Conservation (phyloP, 2,329 filamentous ascomycete genomes). For the Fusarium floridanum region DNA sequence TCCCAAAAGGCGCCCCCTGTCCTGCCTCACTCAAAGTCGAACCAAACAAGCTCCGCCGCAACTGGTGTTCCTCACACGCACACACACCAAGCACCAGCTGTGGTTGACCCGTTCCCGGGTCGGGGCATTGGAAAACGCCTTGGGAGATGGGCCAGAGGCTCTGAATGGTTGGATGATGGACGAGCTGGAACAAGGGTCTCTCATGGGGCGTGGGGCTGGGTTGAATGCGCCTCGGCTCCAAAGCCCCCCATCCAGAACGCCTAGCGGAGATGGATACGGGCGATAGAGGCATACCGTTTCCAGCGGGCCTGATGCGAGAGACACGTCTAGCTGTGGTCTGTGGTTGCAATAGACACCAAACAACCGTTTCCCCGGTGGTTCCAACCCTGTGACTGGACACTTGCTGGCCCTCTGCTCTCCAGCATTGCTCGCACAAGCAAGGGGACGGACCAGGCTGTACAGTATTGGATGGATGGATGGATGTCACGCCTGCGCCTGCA, state of each 20-base stretch:
- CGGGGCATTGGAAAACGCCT: constrained; percentile 42
- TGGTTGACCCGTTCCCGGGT: constrained; percentile 10
- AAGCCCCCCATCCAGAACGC: constrained; percentile 44
- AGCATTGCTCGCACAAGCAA: constrained; percentile 39
- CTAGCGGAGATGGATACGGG: constrained; percentile 31
- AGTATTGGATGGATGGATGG: constrained; percentile 19
- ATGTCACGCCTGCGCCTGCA: constrained; percentile 43
- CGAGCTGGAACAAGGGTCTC: constrained; percentile 41
- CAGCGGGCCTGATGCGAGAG: background rate
- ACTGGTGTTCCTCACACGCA: constrained; percentile 13
- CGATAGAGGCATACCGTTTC: constrained; percentile 32
- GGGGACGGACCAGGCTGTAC: constrained; percentile 17
- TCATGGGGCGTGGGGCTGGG: constrained; percentile 40
- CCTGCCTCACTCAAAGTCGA: constrained; percentile 28
- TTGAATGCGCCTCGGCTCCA: constrained; percentile 44
- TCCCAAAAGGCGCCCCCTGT: constrained; percentile 10
- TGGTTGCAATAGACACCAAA: constrained; percentile 25
- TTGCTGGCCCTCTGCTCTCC: constrained; percentile 4
- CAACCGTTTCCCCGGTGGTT: constrained; percentile 25
- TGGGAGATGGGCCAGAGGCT: constrained; percentile 21
- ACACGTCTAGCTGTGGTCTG: background rate
- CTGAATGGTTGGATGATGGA: constrained; percentile 37
- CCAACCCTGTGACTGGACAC: constrained; percentile 18
- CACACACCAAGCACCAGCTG: constrained; percentile 1
- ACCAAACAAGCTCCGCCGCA: constrained; percentile 31